A percentile compares a stretch with the other conserved stretches of the same genome.
These are phyloP conservation scores for Starmera amethionina DNA, from an alignment of 805 yeast genomes.

Conservation along the genomic window DNA sequence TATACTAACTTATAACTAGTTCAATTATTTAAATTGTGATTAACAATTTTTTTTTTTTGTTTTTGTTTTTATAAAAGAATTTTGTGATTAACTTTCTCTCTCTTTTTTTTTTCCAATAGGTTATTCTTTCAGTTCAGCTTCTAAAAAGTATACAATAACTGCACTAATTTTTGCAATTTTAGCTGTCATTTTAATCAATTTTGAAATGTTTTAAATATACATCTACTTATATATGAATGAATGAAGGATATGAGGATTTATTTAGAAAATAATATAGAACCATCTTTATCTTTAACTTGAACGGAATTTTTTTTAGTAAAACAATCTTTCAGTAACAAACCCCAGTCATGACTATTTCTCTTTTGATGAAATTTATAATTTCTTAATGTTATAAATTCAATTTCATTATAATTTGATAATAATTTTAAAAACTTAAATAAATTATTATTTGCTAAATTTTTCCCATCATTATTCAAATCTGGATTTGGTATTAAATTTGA, in stretches of 20 bases:
- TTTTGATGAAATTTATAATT: constrained; percentile 27
- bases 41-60: not conserved
- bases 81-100: no score
- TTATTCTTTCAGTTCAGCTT: no score
- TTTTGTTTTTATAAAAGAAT: no score
- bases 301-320: constrained; percentile 23
- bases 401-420: constrained; percentile 21
- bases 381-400: constrained; percentile 26
- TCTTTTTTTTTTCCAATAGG: no score
- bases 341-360: constrained; percentile 30
- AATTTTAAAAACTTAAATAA: constrained; percentile 23
- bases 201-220: no score
- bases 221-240: not conserved
- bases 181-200: no score
- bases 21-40: no score
- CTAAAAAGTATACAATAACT: no score
- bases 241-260: constrained; percentile 3
- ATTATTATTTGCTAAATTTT: constrained; percentile 26
- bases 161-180: no score
- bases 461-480: constrained; percentile 17
- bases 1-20: not conserved
- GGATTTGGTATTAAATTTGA: constrained; percentile 17
- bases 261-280: constrained; percentile 31
- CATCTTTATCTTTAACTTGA: constrained; percentile 27
- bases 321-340: constrained; percentile 22